Conservation (phyloP, 441 rosid genomes). For the Manihot esculenta region DNA sequence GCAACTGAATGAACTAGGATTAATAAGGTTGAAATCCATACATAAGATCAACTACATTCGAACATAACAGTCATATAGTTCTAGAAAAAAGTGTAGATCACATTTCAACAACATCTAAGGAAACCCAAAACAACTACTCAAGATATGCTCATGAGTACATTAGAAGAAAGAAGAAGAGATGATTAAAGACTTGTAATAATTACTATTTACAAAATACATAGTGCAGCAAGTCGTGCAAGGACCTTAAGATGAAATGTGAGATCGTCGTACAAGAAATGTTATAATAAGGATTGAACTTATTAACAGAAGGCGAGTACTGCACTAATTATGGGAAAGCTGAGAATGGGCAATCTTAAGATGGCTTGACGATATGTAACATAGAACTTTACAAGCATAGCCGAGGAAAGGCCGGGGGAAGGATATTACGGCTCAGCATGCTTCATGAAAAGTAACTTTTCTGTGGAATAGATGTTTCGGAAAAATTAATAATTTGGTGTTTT, state of each 20-base stretch:
- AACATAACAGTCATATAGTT: slow-evolving; percentile 4
- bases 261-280: not conserved
- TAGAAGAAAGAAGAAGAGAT: not conserved
- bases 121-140: not conserved
- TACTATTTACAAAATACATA: too few species aligned
- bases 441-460: not conserved
- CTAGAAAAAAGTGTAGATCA: not conserved
- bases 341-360: not conserved
- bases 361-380: not conserved
- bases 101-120: not conserved
- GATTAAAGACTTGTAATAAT: not conserved
- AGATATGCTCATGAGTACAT: not conserved
- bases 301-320: not conserved
- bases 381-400: too few species aligned
- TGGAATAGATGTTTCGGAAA: too few species aligned
- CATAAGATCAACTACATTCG: not conserved
- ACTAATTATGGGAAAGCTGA: not conserved
- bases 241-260: not conserved
- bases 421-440: not conserved
- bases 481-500: not conserved
- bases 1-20: slow-evolving; percentile 5
- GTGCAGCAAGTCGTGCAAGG: not conserved
- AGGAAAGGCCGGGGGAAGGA: not conserved
- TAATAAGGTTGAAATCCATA: not conserved
- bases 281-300: not conserved